Evolutionary conservation across 2,329 filamentous ascomycete genomes (phyloP), one percentile per base, ranked within the genome.

Genomic region (Juglanconis sp.): DNA sequence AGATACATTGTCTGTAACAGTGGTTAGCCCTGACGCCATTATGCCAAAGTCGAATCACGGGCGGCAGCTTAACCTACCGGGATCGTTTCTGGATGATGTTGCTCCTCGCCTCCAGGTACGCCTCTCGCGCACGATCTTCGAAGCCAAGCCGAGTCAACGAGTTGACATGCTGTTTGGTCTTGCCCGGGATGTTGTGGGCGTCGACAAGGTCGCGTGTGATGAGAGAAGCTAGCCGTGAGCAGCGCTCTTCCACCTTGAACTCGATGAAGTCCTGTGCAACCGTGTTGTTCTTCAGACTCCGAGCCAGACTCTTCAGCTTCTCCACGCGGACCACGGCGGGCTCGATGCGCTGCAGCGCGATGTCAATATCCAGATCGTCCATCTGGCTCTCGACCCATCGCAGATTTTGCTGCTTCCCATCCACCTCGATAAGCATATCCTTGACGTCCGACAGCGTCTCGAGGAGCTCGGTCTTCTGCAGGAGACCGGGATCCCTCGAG

Each of bases 351-450:
- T 98, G 94, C 54, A 97, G 81, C 0, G 95, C 94, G 68, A 99
- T 93, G 68, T 96, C 89, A 68, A 98, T 98, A 70, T 99, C 95
- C 5, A 99, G 84, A 70, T 96, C 92, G 70, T 99, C 95, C 73
- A 99, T 90, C 75, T 98, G 92, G 56, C 87, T 87, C 72, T 99
- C 95, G 0, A 99, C 92, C 92, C 92, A 97, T 56, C 94, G 90
- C 51, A 99, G 82, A 71, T 95, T 97, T 71, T 98, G 92, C 73
- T 97, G 93, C 69, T 96, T 96, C 53, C 95, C 95, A 69, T 98
- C 95, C 13, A 96, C 91, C 68, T 99, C 95, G 66, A 99, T 93
- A 58, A 96, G 84, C 77, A 96, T 89, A 72, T 96, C 91, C 70
- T 92, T 92, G 68, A 89, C 87, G 64, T 88, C 86, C 1, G 91